A percentile compares a stretch with the other conserved stretches of the same genome.
These are phyloP conservation scores for Clavariopsis aquatica DNA, from an alignment of 495 filamentous ascomycete species.

Conservation along the genomic window DNA sequence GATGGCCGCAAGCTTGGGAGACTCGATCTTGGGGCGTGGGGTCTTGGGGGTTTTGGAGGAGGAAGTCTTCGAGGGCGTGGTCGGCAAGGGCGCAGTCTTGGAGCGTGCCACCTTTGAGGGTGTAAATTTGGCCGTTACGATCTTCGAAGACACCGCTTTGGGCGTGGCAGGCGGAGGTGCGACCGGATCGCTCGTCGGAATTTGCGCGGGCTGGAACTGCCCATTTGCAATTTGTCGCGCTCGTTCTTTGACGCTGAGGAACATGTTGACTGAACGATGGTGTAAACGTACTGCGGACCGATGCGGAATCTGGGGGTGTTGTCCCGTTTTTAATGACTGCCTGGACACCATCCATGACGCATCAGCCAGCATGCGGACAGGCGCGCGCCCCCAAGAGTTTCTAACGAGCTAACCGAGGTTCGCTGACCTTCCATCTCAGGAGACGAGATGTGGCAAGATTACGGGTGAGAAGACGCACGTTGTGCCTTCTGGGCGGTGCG, in stretches of 20 bases:
- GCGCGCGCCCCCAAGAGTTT: not conserved
- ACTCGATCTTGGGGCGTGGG: not conserved
- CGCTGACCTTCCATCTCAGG: not conserved
- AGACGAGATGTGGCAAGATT: not conserved
- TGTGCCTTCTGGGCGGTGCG: not conserved
- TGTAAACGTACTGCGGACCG: not conserved
- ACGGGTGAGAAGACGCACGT: not conserved
- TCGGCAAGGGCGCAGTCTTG: not conserved
- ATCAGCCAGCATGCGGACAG: not conserved
- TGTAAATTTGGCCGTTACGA: constrained; percentile 2
- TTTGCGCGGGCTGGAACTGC: constrained; percentile 10
- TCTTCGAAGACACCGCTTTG: not conserved
- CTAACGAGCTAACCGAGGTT: not conserved
- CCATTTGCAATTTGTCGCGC: constrained; percentile 17
- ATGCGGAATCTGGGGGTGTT: not conserved
- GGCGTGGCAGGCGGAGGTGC: not conserved
- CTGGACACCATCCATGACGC: not conserved
- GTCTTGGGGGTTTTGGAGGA: not conserved
- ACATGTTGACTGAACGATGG: constrained; percentile 16
- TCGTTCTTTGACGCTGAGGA: constrained; percentile 18
- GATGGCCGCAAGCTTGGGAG: not conserved
- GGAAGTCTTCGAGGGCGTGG: not conserved
- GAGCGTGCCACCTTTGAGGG: not conserved
- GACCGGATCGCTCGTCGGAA: not conserved
- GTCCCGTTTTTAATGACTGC: not conserved